Evolutionary conservation across 257 asterid genomes (phyloP).

Genomic region (Gardenia jasminoides): DNA sequence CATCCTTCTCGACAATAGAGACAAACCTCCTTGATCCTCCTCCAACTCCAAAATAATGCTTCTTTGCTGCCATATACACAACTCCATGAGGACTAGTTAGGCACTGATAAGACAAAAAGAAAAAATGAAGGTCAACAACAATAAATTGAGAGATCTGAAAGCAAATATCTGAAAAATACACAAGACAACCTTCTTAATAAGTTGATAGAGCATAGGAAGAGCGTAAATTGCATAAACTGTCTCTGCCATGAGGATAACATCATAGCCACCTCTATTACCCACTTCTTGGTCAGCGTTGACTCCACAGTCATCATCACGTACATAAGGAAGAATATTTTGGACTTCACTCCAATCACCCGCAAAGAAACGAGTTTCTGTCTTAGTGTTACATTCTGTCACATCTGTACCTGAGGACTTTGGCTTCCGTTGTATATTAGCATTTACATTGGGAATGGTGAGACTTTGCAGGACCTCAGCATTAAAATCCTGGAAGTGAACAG

Average conservation of each 20-base stretch:
- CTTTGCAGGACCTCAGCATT: slow-evolving; percentile 81
- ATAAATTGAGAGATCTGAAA: not conserved
- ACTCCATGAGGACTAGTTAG: slow-evolving; percentile 55
- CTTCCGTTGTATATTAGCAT: slow-evolving; percentile 49
- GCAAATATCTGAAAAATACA: slow-evolving; percentile 4
- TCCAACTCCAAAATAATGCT: slow-evolving; percentile 93
- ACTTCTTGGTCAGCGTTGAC: slow-evolving; percentile 6
- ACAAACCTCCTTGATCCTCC: slow-evolving; percentile 91
- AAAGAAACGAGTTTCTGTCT: slow-evolving; percentile 64
- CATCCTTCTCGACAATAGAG: slow-evolving; percentile 74
- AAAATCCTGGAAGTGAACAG: slow-evolving; percentile 93
- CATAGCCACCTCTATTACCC: slow-evolving; percentile 49
- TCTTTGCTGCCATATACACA: slow-evolving; percentile 95
- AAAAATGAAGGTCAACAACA: slow-evolving; percentile 11
- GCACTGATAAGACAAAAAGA: slow-evolving; percentile 43
- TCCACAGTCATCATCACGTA: slow-evolving; percentile 21
- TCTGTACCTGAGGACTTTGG: slow-evolving; percentile 22
- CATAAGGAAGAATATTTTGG: slow-evolving; percentile 49
- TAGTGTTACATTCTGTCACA: slow-evolving; percentile 16
- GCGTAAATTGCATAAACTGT: slow-evolving; percentile 84
- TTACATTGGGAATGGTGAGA: slow-evolving; percentile 88
- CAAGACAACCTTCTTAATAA: slow-evolving; percentile 62
- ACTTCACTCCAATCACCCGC: slow-evolving; percentile 95
- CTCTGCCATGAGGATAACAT: slow-evolving; percentile 93
- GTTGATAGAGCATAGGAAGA: slow-evolving; percentile 61